Base-by-base conservation (phyloP, 306 rosid species). In the Castanea sativa region DNA sequence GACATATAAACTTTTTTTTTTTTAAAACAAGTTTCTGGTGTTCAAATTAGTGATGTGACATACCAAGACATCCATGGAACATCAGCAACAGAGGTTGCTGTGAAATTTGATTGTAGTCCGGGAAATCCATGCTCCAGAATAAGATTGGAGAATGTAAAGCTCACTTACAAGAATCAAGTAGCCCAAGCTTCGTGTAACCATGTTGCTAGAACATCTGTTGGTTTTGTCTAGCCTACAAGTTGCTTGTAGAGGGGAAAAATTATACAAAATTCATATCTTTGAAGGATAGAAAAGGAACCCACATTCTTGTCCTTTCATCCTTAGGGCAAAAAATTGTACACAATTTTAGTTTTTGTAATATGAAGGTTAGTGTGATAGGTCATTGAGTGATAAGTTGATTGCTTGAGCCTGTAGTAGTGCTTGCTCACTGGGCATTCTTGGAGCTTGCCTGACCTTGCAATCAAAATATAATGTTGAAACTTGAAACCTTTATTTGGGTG, bases 31-130 rank as follows among this genome's bases (percentile, higher is more conserved):
- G 71, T 15, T 18, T 83, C 88, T 9, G 88, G 88, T 5, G 80
- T 82, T 19, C 76, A 85, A 27, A 45, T 85, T 0, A 82, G 82
- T 0, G 69, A 76, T 0, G 82, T 85, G 51, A 78, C 77, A 4
- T 85, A 82, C 32, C 21, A 58, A 29, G 77, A 80, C 16, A 79
- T 85, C 16, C 82, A 74, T 1, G 89, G 86, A 4, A 76, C 86
- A 32, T 85, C 89, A 0, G 82, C 89, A 0, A 82, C 89, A 0
- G 23, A 75, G 57, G 76, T 86, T 18, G 86, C 84, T 0, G 63
- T 86, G 30, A 83, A 86, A 32, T 78, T 86, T 3, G 79, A 83
- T 29, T 85, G 89, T 4, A 85, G 86, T 43, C 0, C 79, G 1
- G 25, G 16, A 38, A 52, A 79, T 43, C 86, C 86, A 7, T 86